Evolutionary conservation across 2,329 filamentous ascomycete genomes (phyloP), one percentile per base, ranked within the genome.

Genomic region (Fusarium pseudograminearum): DNA sequence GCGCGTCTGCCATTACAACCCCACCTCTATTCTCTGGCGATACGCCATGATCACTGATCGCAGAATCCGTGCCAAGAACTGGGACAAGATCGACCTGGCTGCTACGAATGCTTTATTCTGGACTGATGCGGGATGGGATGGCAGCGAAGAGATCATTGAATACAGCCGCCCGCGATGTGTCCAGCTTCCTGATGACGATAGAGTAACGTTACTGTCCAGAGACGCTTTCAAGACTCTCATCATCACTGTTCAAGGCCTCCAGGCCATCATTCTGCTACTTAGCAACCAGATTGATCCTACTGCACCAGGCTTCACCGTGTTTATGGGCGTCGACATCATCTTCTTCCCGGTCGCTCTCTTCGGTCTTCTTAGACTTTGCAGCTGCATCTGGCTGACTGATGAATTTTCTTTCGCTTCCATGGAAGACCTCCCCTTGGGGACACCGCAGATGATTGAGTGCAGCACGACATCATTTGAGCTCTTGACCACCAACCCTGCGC

Each of bases 21-120:
- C 66, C 7, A 68, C 66, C 2, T 69, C 64, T 2, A 67, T 69
- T 4, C 33, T 69, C 1, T 68, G 66, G 66, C 42, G 66, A 7
- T 69, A 69, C 8, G 59, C 40, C 1, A 28, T 40, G 4, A 44
- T 69, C 7, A 24, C 64, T 1, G 66, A 68, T 15, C 52, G 66
- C 3, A 52, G 66, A 0, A 33, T 69, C 7, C 46, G 66, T 1
- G 59, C 66, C 0, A 26, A 41, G 7, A 40, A 52, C 3, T 69
- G 64, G 66, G 42, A 53, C 14, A 51, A 12, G 2, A 34, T 52
- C 5, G 66, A 69, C 9, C 4, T 69, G 0, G 66, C 64, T 10
- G 52, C 64, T 1, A 55, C 45, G 1, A 69, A 69, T 36, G 64
- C 64, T 0, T 7, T 65, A 0, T 69, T 69, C 22, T 69, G 66